These are phyloP conservation scores for Aphanomyces invadans DNA, from an alignment of 352 stramenopile genomes.

Conservation along the genomic window DNA sequence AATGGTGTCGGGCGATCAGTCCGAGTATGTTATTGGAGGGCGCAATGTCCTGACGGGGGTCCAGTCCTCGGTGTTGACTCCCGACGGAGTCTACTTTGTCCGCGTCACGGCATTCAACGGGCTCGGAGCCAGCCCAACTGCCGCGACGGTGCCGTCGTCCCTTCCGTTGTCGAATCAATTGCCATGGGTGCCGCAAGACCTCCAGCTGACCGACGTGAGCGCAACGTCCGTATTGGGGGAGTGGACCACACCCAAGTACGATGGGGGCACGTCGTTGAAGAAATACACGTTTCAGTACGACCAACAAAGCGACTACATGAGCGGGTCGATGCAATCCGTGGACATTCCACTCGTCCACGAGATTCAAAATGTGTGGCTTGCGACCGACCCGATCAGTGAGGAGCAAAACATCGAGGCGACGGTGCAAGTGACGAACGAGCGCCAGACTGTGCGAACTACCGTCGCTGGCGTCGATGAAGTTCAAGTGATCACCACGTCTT, in stretches of 20 bases:
- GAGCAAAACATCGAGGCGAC: conserved; percentile 90
- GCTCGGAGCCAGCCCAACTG: conserved; percentile 49
- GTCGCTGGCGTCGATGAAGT: conserved; percentile 84
- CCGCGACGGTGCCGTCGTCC: conserved; percentile 34
- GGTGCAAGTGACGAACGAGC: conserved; percentile 93
- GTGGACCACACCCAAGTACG: conserved; percentile 86
- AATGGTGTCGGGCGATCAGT: conserved; percentile 39
- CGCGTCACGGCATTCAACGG: conserved; percentile 74
- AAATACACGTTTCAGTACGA: conserved; percentile 75
- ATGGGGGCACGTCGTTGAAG: conserved; percentile 84
- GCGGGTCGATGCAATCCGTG: conserved; percentile 54
- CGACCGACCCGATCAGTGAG: conserved; percentile 81
- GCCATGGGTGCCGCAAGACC: conserved; percentile 47
- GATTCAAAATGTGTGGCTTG: conserved; percentile 80
- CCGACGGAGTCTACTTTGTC: conserved; percentile 69
- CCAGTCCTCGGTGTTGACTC: conserved; percentile 64
- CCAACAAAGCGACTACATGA: conserved; percentile 65
- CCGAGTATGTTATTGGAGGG: conserved; percentile 86
- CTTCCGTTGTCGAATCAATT: conserved; percentile 52
- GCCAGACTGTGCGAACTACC: conserved; percentile 88
- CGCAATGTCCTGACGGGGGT: conserved; percentile 91
- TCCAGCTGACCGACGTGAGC: conserved; percentile 45
- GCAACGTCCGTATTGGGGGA: conserved; percentile 64
- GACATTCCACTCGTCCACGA: conserved; percentile 86
- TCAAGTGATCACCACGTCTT: conserved; percentile 76